A percentile compares a stretch with the other conserved stretches of the same genome.
phyloP scores from a whole-genome alignment of 768 basidiomycete genomes.

The Naganishia friedmannii region DNA sequence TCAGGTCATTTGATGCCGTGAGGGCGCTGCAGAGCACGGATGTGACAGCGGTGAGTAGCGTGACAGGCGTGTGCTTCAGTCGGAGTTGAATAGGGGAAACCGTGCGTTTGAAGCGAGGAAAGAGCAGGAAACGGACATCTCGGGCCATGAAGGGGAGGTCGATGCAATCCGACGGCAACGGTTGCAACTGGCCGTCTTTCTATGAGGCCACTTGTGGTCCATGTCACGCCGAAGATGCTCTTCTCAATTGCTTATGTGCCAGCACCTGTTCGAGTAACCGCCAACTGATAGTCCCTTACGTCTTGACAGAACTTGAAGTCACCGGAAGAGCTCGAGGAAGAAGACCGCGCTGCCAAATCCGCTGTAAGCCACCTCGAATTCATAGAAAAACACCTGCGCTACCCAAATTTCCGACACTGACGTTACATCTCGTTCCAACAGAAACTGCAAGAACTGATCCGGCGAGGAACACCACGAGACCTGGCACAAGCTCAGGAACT shows the following conservation, averaged over 20 bases:
- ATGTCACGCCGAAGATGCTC: no score
- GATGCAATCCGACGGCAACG: no score
- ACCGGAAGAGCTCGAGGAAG: constrained; percentile 91
- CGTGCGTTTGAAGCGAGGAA: no score
- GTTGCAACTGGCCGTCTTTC: no score
- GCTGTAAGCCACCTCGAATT: constrained; percentile 57
- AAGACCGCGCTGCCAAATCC: constrained; percentile 88
- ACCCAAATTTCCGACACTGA: background rate
- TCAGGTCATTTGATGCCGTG: constrained; percentile 54
- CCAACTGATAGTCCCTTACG: background rate
- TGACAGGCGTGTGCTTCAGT: no score
- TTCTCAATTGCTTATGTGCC: no score
- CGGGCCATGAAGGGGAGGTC: no score
- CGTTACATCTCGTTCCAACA: constrained; percentile 31
- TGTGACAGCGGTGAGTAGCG: constrained; percentile 53
- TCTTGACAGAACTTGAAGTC: constrained; percentile 74
- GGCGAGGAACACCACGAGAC: constrained; percentile 91
- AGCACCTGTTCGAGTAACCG: no score
- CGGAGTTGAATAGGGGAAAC: no score
- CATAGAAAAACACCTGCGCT: background rate
- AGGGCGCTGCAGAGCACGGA: constrained; percentile 51
- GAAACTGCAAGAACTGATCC: constrained; percentile 97
- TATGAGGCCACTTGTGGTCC: no score
- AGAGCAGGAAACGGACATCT: no score
- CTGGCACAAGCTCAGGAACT: constrained; percentile 92